Evolutionary conservation across 1,139 yeast species (phyloP), one percentile per base, ranked within the genome.

Genomic region (Saccharomycopsis hybrid): DNA sequence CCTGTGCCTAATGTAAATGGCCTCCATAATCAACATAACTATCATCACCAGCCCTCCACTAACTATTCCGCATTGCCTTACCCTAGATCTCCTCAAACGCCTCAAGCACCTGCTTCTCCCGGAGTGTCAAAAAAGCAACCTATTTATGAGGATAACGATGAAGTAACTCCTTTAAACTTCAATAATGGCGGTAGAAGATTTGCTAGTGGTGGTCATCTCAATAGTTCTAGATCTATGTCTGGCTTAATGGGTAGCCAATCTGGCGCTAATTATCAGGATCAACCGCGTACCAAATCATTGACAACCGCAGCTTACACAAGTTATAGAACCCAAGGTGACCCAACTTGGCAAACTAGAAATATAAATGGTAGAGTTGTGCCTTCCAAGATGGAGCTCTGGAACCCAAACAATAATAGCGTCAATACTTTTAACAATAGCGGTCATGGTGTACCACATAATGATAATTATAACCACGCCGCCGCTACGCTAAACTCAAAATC

Each of bases 151-250:
- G 41, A 41, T 24, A 37, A 35, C 33, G 56, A 44, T 42, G 49
- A 41, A 27, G 53, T 51, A n/a, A 32, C 44, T 5, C 53, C 53
- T 3, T 33, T 46, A 4, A 49, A 49, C 32, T 5, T 38, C 18
- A 30, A 42, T 29, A n/a, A 7, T 30, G 46, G 28, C 27, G 33
- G 33, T 13, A 36, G 43, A n/a, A 7, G 52, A 27, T 41, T 35
- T 33, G 41, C 30, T 33, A 45, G 49, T 37, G 43, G 25, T 27
- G 52, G 52, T 9, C 39, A 45, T 24, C 8, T 28, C 2, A 29
- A 24, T 11, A 36, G 35, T 32, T 11, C 40, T 3, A 29, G 45
- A 11, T 28, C 39, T 11, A 40, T 39, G 38, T 44, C 44, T 9
- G 39, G 37, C 5, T 9, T 36, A 24, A 18, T 18, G 18, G 7